Conservation (phyloP, 1,284 basidiomycete genomes). For the Xerocomus minutiporus region DNA sequence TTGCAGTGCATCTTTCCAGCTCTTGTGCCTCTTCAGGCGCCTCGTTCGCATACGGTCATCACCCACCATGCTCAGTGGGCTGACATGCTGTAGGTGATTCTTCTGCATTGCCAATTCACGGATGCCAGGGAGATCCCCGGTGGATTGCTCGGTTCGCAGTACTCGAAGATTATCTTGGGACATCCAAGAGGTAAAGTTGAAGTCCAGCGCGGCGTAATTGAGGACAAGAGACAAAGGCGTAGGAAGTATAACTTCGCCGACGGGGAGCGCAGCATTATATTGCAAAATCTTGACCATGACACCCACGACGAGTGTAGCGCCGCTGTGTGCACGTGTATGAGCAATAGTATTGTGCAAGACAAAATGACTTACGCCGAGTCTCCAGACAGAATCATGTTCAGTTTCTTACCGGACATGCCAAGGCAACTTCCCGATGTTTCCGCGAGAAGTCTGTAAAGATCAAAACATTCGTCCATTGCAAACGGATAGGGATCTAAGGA, state of each 20-base stretch:
- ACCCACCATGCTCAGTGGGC: slow-evolving; percentile 83
- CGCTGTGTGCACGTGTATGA: slow-evolving; percentile 46
- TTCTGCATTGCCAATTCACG: slow-evolving; percentile 69
- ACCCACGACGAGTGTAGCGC: slow-evolving; percentile 79
- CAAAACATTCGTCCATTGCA: slow-evolving; percentile 92
- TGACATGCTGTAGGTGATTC: slow-evolving; percentile 83
- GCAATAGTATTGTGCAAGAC: slow-evolving; percentile 4
- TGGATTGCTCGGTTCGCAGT: slow-evolving; percentile 77
- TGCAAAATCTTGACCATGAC: slow-evolving; percentile 84
- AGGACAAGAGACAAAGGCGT: slow-evolving; percentile 80
- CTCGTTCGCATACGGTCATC: slow-evolving; percentile 48
- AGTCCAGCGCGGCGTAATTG: slow-evolving; percentile 82
- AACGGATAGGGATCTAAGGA: slow-evolving; percentile 86
- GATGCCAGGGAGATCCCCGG: slow-evolving; percentile 64
- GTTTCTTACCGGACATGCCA: slow-evolving; percentile 76
- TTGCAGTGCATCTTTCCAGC: slow-evolving; percentile 56
- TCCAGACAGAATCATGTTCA: slow-evolving; percentile 77
- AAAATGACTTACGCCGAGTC: slow-evolving; percentile 80
- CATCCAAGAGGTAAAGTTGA: slow-evolving; percentile 99
- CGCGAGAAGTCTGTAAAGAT: slow-evolving; percentile 78
- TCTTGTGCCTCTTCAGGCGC: slow-evolving; percentile 45
- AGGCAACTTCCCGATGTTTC: slow-evolving; percentile 78
- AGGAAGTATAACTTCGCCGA: slow-evolving; percentile 37
- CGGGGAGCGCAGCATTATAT: slow-evolving; percentile 42
- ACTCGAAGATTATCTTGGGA: slow-evolving; percentile 80